phyloP scores from a whole-genome alignment of 129 eudicot genomes.

The Daucus carota region DNA sequence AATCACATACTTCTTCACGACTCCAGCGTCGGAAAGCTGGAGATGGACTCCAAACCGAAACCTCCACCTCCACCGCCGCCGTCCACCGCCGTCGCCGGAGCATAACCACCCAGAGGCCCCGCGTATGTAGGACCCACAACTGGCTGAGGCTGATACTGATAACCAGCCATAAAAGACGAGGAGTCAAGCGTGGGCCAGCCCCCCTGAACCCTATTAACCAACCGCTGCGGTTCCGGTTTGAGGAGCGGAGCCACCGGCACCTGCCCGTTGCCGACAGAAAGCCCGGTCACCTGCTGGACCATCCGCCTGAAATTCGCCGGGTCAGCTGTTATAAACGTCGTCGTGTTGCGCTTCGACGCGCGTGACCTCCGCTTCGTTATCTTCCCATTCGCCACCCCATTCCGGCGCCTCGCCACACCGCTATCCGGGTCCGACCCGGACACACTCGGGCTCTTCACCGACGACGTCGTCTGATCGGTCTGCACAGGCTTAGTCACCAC shows the following conservation, averaged over 20 bases:
- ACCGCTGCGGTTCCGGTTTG: slow-evolving; percentile 67
- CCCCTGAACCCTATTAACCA: slow-evolving; percentile 31
- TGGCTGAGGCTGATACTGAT: slow-evolving; percentile 21
- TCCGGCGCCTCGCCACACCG: slow-evolving; percentile 24
- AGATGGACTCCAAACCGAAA: slow-evolving; percentile 38
- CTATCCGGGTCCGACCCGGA: slow-evolving; percentile 57
- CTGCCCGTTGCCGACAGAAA: slow-evolving; percentile 26
- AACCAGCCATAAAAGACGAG: slow-evolving; percentile 52
- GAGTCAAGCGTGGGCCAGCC: slow-evolving; percentile 67
- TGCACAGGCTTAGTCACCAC: no score
- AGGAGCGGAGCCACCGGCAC: slow-evolving; percentile 30
- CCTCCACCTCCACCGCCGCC: slow-evolving; percentile 40
- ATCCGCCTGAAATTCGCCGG: slow-evolving; percentile 71
- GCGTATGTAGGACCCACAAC: slow-evolving; percentile 17
- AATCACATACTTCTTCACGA: slow-evolving; percentile 43
- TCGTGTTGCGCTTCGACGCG: slow-evolving; percentile 49
- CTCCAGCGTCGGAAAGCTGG: slow-evolving; percentile 74
- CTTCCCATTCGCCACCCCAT: slow-evolving; percentile 21
- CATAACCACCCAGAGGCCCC: slow-evolving; percentile 10
- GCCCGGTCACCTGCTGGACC: slow-evolving; percentile 94
- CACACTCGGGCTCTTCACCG: slow-evolving; percentile 29
- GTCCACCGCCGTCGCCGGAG: slow-evolving; percentile 18
- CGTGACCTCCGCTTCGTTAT: slow-evolving; percentile 58
- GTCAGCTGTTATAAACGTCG: slow-evolving; percentile 79
- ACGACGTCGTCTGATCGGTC: slow-evolving; percentile 20